Evolutionary conservation across 1,139 yeast genomes (phyloP), one percentile per base, ranked within the genome.

Genomic region (Saccharomyces pastorianus): DNA sequence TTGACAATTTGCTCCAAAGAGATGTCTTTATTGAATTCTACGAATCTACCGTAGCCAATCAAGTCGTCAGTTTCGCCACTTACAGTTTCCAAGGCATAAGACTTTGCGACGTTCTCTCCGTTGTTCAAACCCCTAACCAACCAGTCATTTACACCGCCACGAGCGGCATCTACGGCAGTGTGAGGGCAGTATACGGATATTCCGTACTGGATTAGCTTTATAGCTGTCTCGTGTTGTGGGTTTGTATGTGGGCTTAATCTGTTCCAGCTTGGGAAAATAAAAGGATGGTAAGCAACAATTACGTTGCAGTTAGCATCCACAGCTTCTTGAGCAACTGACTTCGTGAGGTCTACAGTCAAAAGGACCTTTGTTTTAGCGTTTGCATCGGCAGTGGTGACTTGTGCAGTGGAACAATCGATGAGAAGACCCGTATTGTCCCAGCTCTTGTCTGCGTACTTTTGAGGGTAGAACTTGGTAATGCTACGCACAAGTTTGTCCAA

Each of bases 371-470:
- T 65, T 61, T 51, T 68, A 57, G 56, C 47, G 27, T 56, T 51
- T 8, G 42, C 42, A 1, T 14, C n/a, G 34, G 29, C 50, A 38
- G 57, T 54, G 8, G 65, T 64, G 0, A 68, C 59, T 11, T 50
- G 41, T n/a, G 53, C 57, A 11, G 54, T 51, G 2, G 73, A 65
- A 44, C 81, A 73, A 65, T 89, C 96, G 7, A 93, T 85, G 47
- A 93, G 72, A 53, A 91, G 74, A 0, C 98, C 98, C 0, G 96
- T 89, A 67, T 91, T 91, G 68, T 93, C 99, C 98, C 98, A 93
- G 1, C 91, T 70, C 47, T 77, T 76, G 63, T 91, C 98, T 0
- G 98, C 98, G 56, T 86, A 76, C 53, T 78, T 79, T 46, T 77
- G 71, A 6, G 96, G 96, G 64, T 85, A 89, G 38, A 82, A 73